These are phyloP conservation scores for Salix dunnii DNA, from an alignment of 345 rosid genomes.

Conservation along the genomic window DNA sequence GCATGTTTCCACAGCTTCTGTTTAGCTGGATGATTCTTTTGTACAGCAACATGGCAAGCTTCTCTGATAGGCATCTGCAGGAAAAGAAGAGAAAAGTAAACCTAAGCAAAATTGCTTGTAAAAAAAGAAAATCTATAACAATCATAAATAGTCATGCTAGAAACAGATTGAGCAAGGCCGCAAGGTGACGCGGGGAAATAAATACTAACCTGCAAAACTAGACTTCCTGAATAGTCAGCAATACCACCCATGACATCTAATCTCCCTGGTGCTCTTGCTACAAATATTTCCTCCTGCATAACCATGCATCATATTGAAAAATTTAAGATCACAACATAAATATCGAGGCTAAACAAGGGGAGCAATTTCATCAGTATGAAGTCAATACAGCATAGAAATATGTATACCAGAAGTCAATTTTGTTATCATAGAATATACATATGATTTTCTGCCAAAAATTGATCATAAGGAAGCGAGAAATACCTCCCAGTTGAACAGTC, in stretches of 20 bases:
- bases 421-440: too few relatives aligned
- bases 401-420: too few relatives aligned
- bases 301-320: not conserved
- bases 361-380: too few relatives aligned
- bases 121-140: conserved; percentile 1
- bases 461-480: not conserved
- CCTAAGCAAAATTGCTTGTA: not conserved
- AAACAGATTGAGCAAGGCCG: too few relatives aligned
- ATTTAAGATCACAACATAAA: too few relatives aligned
- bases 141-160: too few relatives aligned
- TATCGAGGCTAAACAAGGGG: too few relatives aligned
- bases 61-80: conserved; percentile 93
- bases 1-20: conserved; percentile 99
- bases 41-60: conserved; percentile 98
- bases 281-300: conserved; percentile 82
- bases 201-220: conserved; percentile 76
- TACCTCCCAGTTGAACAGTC: conserved; percentile 96
- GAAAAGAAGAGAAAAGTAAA: not conserved
- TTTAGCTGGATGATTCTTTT: conserved; percentile 77
- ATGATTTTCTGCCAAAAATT: too few relatives aligned
- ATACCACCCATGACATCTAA: conserved; percentile 99
- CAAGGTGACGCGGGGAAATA: too few relatives aligned
- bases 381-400: too few relatives aligned
- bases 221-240: conserved; percentile 98
- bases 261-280: conserved; percentile 97